Evolutionary conservation across 73 alveolate species (phyloP).

Genomic region (Paramecium octaurelia): DNA sequence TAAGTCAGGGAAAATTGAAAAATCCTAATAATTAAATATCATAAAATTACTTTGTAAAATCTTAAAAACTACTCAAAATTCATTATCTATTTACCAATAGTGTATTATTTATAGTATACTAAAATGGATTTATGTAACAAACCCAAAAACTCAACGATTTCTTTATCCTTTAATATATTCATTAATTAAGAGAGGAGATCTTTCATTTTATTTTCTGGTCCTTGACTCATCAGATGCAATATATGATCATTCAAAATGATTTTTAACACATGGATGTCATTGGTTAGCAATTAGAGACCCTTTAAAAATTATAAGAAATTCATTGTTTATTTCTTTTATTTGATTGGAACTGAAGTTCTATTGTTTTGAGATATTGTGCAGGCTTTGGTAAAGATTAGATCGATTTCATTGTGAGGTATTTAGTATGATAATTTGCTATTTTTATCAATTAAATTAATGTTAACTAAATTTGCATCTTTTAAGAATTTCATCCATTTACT

Average conservation of each 20-base stretch:
- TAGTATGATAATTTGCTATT: not conserved
- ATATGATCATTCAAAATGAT: not conserved
- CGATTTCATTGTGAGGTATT: slow-evolving; percentile 48
- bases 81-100: slow-evolving; percentile 61
- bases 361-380: not conserved
- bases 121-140: slow-evolving; percentile 68
- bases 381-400: slow-evolving; percentile 61
- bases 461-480: slow-evolving; percentile 30
- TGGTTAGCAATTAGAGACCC: slow-evolving; percentile 45
- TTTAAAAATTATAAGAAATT: slow-evolving; percentile 57
- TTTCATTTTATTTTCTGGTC: not conserved
- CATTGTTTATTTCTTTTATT: slow-evolving; percentile 57
- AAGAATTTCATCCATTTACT: slow-evolving; percentile 27
- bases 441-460: not conserved
- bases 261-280: slow-evolving; percentile 3
- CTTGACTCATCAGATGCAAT: not conserved
- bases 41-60: slow-evolving; percentile 60
- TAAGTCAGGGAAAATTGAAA: slow-evolving; percentile 74
- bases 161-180: slow-evolving; percentile 71
- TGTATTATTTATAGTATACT: slow-evolving; percentile 63
- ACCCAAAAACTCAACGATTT: slow-evolving; percentile 70
- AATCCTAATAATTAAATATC: slow-evolving; percentile 37
- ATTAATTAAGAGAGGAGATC: slow-evolving; percentile 49
- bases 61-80: slow-evolving; percentile 63
- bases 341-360: not conserved